Evolutionary conservation across 345 rosid species (phyloP), one percentile per base, ranked within the genome.

Genomic region (Eucalyptus camaldulensis): DNA sequence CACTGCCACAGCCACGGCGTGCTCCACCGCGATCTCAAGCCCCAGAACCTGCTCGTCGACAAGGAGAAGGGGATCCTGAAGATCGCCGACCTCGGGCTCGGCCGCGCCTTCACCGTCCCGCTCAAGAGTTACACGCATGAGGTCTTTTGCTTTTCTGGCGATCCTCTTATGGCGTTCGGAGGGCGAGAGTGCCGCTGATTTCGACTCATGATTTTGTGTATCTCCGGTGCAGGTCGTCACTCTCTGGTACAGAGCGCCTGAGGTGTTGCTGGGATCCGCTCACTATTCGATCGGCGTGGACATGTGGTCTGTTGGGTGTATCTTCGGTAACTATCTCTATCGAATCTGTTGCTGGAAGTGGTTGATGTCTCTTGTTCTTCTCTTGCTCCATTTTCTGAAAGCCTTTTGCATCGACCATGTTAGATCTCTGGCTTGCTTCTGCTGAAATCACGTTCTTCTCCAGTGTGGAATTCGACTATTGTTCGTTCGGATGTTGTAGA

Each of bases 241-340:
- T 51, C 99, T 97, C 87, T 97, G 99, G 99, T 96, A 97, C 81
- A 90, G 99, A 85, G 98, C 99, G 49, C 99, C 99, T 2, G 99
- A 97, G 91, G 99, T 96, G 80, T 92, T 97, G 90, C 96, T 97
- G 60, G 99, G 99, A 2, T 95, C 96, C 13, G 92, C 97, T 86
- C 98, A 95, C 86, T 96, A 97, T 83, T 97, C 99, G 44, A 95
- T 97, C 10, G 98, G 92, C 33, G 99, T 96, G 27, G 99, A 97
- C 49, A 96, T 97, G 92, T 97, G 99, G 99, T 97, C 99, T 29
- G 99, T 97, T 47, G 99, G 99, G 27, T 97, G 99, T 93, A 96
- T 97, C 89, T 97, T 96, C 8, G 98, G 96, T 96, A 90, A 76
- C 87, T n/a, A 27, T 37, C 87, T 54, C 7, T 53, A 17, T 86